Conservation (phyloP, 2,329 filamentous ascomycete genomes). For the Aspergillus fumigatus region DNA sequence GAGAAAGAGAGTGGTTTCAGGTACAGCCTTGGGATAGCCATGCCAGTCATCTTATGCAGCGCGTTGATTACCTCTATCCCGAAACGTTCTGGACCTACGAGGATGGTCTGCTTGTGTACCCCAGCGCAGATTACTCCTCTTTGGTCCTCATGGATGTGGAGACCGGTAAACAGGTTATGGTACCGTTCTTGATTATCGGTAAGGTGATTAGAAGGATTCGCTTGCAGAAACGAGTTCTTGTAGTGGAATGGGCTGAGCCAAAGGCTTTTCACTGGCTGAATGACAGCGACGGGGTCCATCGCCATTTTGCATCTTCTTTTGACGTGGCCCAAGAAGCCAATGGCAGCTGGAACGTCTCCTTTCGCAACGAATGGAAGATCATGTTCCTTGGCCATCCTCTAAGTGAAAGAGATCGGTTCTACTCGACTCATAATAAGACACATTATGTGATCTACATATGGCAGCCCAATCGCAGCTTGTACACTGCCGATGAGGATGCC, state of each 20-base stretch:
- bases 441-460: constrained; percentile 61
- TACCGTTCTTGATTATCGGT: constrained; percentile 49
- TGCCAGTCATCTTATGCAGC: constrained; percentile 29
- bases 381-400: constrained; percentile 54
- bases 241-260: constrained; percentile 60
- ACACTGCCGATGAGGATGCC: constrained; percentile 50
- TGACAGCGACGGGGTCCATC: constrained; percentile 48
- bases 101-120: constrained; percentile 55
- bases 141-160: constrained; percentile 50
- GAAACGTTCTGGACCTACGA: constrained; percentile 53
- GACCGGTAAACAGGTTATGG: constrained; percentile 36
- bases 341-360: constrained; percentile 45
- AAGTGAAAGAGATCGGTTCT: constrained; percentile 57
- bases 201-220: constrained; percentile 54
- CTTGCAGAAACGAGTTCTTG: constrained; percentile 50
- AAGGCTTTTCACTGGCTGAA: constrained; percentile 50
- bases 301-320: constrained; percentile 58
- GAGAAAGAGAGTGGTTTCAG: constrained; percentile 36
- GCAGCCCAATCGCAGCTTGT: constrained; percentile 55
- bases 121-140: constrained; percentile 30
- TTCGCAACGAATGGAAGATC: constrained; percentile 58
- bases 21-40: constrained; percentile 41
- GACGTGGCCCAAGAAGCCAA: constrained; percentile 37
- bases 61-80: constrained; percentile 32
- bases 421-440: constrained; percentile 54